A percentile compares a stretch with the other conserved stretches of the same genome.
phyloP scores from a whole-genome alignment of 441 rosid genomes.

The Syzygium malaccense region DNA sequence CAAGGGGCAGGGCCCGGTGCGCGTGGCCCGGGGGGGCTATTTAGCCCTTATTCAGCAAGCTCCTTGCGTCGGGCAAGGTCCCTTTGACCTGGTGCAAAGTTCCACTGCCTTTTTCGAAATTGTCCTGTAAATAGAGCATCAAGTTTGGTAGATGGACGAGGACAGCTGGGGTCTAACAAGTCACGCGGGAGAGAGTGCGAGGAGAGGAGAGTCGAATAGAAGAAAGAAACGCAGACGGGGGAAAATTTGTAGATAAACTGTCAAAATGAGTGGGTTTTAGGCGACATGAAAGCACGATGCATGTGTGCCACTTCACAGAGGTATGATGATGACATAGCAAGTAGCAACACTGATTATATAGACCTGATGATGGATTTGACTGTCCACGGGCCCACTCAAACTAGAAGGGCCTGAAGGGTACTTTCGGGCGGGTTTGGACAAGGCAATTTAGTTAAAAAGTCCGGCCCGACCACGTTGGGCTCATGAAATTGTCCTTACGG shows the following conservation, averaged over 20 bases:
- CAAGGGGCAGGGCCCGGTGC: not conserved
- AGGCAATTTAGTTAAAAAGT: not conserved
- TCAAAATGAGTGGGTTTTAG: not conserved
- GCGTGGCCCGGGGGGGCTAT: not conserved
- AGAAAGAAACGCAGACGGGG: not conserved
- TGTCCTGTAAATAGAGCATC: not conserved
- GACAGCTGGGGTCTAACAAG: not conserved
- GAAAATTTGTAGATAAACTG: not conserved
- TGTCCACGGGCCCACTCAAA: rapidly evolving
- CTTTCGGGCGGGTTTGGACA: not conserved
- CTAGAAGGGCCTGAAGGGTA: not conserved
- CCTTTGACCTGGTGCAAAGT: not conserved
- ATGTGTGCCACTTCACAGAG: not conserved
- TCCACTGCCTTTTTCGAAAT: not conserved
- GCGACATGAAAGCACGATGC: not conserved
- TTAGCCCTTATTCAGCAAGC: not conserved
- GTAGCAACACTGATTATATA: too few relatives aligned
- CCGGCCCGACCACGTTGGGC: rapidly evolving
- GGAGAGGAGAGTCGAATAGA: not conserved
- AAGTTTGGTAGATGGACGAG: not conserved
- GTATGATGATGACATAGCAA: not conserved
- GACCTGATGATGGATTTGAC: not conserved
- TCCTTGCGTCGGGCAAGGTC: not conserved
- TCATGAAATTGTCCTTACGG: not conserved
- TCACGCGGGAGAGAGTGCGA: not conserved